Percentiles rank a stretch among this genome's conserved stretches.
phyloP scores from a whole-genome alignment of 768 basidiomycete species.

The Mycena alexandri region DNA sequence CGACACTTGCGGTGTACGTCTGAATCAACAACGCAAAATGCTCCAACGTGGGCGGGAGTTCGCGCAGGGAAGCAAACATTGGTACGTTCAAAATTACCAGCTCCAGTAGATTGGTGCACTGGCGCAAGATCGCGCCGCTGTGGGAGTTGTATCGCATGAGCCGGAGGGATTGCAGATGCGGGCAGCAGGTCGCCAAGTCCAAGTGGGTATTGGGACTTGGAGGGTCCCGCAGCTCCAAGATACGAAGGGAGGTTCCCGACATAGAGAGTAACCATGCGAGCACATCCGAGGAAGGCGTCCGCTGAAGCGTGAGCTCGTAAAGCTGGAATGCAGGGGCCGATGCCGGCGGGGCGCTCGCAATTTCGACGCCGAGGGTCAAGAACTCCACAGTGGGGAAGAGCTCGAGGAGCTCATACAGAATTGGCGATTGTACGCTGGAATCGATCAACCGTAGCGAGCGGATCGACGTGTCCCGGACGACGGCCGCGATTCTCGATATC shows the following conservation, averaged over 20 bases:
- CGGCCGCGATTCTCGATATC: slow-evolving; percentile 3
- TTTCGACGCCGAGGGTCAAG: slow-evolving; percentile 54
- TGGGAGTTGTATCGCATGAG: slow-evolving; percentile 51
- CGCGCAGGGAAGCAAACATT: slow-evolving; percentile 46
- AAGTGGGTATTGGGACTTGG: slow-evolving; percentile 43
- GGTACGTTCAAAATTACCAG: slow-evolving; percentile 54
- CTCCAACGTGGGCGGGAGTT: slow-evolving; percentile 53
- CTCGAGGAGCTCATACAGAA: slow-evolving; percentile 56
- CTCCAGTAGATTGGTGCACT: slow-evolving; percentile 56
- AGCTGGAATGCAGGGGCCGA: slow-evolving; percentile 42
- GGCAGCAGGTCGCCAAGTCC: slow-evolving; percentile 46
- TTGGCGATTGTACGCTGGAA: slow-evolving; percentile 57
- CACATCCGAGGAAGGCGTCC: slow-evolving; percentile 45
- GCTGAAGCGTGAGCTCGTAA: slow-evolving; percentile 57
- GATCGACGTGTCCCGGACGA: slow-evolving; percentile 3
- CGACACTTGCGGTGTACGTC: slow-evolving; percentile 38
- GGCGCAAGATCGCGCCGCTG: slow-evolving; percentile 48
- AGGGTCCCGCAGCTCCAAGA: slow-evolving; percentile 55
- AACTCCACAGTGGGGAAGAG: slow-evolving; percentile 54
- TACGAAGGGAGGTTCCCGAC: slow-evolving; percentile 50
- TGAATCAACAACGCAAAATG: slow-evolving; percentile 55
- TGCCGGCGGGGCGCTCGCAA: slow-evolving; percentile 49
- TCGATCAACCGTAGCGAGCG: slow-evolving; percentile 40
- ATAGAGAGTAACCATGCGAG: slow-evolving; percentile 55
- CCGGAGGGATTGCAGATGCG: slow-evolving; percentile 58